These are phyloP conservation scores for Hanseniaspora opuntiae DNA, from an alignment of 805 yeast genomes.

Conservation along the genomic window DNA sequence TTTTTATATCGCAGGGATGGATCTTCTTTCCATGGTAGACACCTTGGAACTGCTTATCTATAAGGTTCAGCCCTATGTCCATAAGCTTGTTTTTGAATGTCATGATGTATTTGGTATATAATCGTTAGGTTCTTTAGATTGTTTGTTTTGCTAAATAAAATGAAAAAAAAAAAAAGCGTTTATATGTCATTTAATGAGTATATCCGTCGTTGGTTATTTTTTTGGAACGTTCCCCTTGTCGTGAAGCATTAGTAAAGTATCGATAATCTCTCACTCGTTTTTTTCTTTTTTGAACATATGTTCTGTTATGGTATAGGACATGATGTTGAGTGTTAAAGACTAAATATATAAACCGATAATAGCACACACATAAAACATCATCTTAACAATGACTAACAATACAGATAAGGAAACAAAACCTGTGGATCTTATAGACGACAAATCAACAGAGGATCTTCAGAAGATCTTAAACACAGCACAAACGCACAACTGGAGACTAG, in stretches of 20 bases:
- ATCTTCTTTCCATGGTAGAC: slow-evolving; percentile 52
- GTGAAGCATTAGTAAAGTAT: too few relatives aligned
- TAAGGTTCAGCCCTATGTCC: slow-evolving; percentile 60
- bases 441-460: not conserved
- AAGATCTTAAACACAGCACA: not conserved
- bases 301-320: too few relatives aligned
- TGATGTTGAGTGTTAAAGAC: too few relatives aligned
- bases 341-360: not conserved
- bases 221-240: too few relatives aligned
- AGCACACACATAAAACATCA: not conserved
- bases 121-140: not conserved
- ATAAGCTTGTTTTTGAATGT: slow-evolving; percentile 16
- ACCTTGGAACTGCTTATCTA: slow-evolving; percentile 83
- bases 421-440: not conserved
- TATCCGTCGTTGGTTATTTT: not conserved
- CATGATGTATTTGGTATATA: not conserved
- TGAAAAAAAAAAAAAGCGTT: too few relatives aligned
- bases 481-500: not conserved
- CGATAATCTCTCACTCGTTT: too few relatives aligned
- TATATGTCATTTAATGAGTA: not conserved
- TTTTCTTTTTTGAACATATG: too few relatives aligned
- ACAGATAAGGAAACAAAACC: not conserved
- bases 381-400: not conserved
- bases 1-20: slow-evolving; percentile 54
- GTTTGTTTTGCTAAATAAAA: not conserved